A percentile compares a stretch with the other conserved stretches of the same genome.
Conservation (phyloP, 2,329 filamentous ascomycete species). For the Magnaporthiopsis incrustans region DNA sequence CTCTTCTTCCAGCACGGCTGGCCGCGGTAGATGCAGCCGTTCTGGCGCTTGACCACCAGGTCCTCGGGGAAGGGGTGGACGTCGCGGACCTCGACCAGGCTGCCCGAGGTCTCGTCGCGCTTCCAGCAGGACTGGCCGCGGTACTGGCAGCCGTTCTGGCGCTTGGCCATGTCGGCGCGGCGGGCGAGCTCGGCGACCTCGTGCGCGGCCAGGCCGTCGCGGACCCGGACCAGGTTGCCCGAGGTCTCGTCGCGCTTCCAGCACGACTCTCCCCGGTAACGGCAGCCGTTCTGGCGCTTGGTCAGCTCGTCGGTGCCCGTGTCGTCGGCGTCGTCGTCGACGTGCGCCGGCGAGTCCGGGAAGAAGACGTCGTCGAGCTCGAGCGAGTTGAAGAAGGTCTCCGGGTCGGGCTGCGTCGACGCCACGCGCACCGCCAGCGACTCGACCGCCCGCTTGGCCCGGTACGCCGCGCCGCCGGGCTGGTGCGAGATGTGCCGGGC, state of each 20-base stretch:
- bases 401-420: conserved; percentile 14
- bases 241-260: conserved; percentile 10
- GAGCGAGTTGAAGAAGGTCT: conserved; percentile 15
- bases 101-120: conserved; percentile 13
- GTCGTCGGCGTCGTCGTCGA: not conserved
- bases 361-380: conserved; percentile 13
- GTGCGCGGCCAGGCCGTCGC: not conserved
- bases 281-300: conserved; percentile 3
- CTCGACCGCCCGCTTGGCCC: conserved; percentile 14
- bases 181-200: not conserved
- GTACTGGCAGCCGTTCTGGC: conserved; percentile 11
- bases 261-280: not conserved
- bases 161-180: conserved; percentile 11
- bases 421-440: conserved; percentile 15
- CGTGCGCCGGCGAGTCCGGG: conserved; percentile 3
- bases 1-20: conserved; percentile 15
- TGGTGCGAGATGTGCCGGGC: conserved; percentile 13
- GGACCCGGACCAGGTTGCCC: conserved; percentile 12
- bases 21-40: conserved; percentile 3
- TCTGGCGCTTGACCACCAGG: not conserved
- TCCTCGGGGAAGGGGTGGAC: too few species aligned
- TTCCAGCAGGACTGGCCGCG: conserved; percentile 28
- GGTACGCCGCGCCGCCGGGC: conserved; percentile 12
- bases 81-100: conserved; percentile 11
- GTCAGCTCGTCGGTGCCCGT: not conserved